phyloP scores from a whole-genome alignment of 371 early-diverging fungal species.

The Smittium culicis region DNA sequence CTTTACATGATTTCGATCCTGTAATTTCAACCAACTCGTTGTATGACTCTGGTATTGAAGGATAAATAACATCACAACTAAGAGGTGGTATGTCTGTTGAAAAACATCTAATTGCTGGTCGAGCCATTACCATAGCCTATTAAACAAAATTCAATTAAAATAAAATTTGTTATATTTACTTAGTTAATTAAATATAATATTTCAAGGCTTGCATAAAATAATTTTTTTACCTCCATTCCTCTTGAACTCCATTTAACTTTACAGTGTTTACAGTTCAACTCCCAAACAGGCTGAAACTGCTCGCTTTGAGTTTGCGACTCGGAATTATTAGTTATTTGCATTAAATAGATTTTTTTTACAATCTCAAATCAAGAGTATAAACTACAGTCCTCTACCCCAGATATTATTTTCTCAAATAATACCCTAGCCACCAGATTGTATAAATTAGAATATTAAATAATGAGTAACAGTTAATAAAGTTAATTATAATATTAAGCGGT shows the following conservation, averaged over 20 bases:
- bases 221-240: conserved; percentile 25
- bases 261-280: conserved; percentile 30
- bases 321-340: background rate
- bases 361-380: no score
- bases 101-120: conserved; percentile 30
- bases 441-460: no score
- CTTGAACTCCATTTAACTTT: conserved; percentile 27
- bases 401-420: no score
- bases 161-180: background rate
- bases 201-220: no score
- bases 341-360: no score
- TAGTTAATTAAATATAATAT: no score
- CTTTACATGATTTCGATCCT: conserved; percentile 19
- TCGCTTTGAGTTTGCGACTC: background rate
- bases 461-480: no score
- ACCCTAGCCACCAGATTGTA: no score
- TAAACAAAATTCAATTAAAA: no score
- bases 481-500: no score
- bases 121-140: conserved; percentile 29
- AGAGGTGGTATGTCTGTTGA: conserved; percentile 31
- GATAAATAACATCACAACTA: conserved; percentile 28
- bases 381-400: no score
- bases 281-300: conserved; percentile 18
- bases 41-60: conserved; percentile 24
- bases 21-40: conserved; percentile 21